phyloP scores from a whole-genome alignment of 1,284 basidiomycete species.

The Pascua sp. region DNA sequence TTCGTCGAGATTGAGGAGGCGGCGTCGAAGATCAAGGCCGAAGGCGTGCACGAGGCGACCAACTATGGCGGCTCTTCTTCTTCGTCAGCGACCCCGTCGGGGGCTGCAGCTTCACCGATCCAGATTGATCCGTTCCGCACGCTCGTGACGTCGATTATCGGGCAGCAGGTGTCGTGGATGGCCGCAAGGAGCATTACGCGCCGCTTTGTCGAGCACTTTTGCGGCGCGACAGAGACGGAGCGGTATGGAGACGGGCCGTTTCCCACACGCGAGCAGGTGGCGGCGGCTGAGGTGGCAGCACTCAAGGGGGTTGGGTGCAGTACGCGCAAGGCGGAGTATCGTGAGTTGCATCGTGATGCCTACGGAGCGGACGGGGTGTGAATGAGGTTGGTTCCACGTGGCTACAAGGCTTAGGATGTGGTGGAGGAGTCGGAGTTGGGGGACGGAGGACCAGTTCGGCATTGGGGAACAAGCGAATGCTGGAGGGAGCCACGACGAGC shows the following conservation, averaged over 20 bases:
- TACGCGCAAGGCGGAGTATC: constrained; percentile 77
- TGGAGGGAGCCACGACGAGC: no score
- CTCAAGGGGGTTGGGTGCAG: constrained; percentile 72
- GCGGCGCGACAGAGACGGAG: constrained; percentile 48
- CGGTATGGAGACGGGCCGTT: constrained; percentile 51
- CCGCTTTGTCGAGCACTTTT: constrained; percentile 71
- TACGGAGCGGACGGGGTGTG: no score
- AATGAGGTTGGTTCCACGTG: no score
- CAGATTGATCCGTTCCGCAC: constrained; percentile 53
- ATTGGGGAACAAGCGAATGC: no score
- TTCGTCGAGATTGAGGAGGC: constrained; percentile 18
- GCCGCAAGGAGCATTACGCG: constrained; percentile 83
- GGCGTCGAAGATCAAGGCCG: not conserved
- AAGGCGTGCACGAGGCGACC: not conserved
- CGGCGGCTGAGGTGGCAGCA: constrained; percentile 57
- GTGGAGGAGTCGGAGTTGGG: not conserved
- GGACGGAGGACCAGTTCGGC: not conserved
- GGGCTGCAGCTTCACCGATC: not conserved
- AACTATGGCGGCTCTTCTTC: not conserved
- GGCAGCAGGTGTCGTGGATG: constrained; percentile 87
- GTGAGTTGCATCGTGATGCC: constrained; percentile 50
- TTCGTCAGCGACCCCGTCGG: not conserved
- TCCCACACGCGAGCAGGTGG: constrained; percentile 67
- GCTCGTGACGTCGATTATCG: constrained; percentile 67
- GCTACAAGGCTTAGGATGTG: no score